These are phyloP conservation scores for Eimeria praecox DNA, from an alignment of 169 alveolate species.

Conservation along the genomic window DNA sequence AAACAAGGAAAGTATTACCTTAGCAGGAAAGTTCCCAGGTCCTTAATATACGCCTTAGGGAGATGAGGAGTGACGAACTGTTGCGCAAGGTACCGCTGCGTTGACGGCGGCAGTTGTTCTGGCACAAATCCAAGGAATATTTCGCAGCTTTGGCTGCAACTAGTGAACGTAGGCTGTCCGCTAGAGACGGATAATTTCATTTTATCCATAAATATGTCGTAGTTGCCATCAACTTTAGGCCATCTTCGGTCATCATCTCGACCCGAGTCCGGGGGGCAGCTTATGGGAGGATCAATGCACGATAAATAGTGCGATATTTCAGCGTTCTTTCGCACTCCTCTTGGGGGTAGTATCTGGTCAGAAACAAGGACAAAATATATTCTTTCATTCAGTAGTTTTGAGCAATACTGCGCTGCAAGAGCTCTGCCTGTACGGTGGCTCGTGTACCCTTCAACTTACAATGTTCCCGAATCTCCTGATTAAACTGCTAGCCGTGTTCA, in stretches of 20 bases:
- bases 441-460: neutral
- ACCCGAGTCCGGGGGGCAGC: neutral
- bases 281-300: neutral
- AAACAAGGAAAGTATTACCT: neutral
- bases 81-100: slow-evolving; percentile 19
- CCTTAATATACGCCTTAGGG: neutral
- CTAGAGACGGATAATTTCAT: neutral
- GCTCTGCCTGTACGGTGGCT: neutral
- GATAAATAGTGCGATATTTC: slow-evolving; percentile 37
- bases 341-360: slow-evolving; percentile 51
- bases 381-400: neutral
- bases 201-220: neutral
- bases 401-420: neutral
- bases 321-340: neutral
- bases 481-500: slow-evolving; percentile 22
- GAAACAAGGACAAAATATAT: neutral
- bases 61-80: neutral
- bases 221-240: too few species aligned
- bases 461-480: slow-evolving; percentile 31
- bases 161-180: neutral
- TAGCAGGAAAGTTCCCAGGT: neutral
- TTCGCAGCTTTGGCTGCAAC: neutral
- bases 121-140: slow-evolving; percentile 17
- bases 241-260: neutral
- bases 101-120: neutral